Evolutionary conservation across 2,329 filamentous ascomycete genomes (phyloP), one percentile per base, ranked within the genome.

Genomic region (Chaetomium sp.): DNA sequence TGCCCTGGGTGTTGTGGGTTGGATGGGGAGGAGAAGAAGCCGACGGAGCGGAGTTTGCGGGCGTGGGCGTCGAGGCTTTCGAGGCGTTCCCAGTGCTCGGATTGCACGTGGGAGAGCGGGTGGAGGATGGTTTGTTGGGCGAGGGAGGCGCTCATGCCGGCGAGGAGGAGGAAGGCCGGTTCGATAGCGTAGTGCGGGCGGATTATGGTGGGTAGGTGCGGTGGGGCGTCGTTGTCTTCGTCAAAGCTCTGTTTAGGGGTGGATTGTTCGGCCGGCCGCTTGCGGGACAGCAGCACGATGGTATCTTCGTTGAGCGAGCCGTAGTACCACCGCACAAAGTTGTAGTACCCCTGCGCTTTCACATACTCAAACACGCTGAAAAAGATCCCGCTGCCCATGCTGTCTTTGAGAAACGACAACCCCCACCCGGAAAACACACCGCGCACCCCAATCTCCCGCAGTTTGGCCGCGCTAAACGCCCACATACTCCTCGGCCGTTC

Each of bases 291-390:
- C 1, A 76, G 62, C 54, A 80, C 73, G 51, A 84, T 71, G 10
- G 74, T 75, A 37, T 81, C 76, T 42, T 76, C 74, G 34, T 74
- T 77, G 32, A 83, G 68, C 1, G 77, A 78, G 34, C 84, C 81
- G 62, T 91, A 91, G 67, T 85, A 88, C 73, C 80, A 84, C 11
- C 79, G 80, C 36, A 91, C 80, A 65, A 87, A 91, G 45, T 74
- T 74, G 69, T 89, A 89, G 70, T 88, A 87, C 10, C 78, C 77
- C 67, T 91, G 87, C 9, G 83, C 85, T 68, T 91, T 91, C 65
- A 90, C 74, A 48, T 83, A 88, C 70, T 91, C 88, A 60, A 91
- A 91, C 0, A 80, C 81, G 63, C 80, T 81, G 70, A 91, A 91
- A 76, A 89, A 89, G 14, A 88, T 70, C 38, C 84, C 87, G 52